Conservation (phyloP, 441 rosid genomes). For the Corymbia calophylla region DNA sequence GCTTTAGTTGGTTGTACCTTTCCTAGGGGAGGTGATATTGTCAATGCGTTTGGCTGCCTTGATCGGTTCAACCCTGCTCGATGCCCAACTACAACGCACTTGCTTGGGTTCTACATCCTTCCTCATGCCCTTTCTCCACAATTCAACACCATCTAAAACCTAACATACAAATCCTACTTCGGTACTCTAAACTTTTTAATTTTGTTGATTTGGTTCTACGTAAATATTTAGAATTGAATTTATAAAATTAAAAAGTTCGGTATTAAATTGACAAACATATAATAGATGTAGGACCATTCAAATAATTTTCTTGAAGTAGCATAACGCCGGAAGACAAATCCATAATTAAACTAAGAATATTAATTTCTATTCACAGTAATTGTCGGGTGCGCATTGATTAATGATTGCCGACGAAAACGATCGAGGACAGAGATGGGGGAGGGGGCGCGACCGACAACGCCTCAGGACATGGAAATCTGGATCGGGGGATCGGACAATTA, state of each 20-base stretch:
- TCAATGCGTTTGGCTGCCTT: background rate
- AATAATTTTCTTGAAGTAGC: background rate
- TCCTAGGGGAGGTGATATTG: background rate
- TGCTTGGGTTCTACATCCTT: background rate
- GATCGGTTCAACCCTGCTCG: background rate
- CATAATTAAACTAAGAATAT: background rate
- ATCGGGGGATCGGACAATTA: background rate
- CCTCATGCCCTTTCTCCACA: background rate
- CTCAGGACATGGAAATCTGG: background rate
- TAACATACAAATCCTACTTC: no score
- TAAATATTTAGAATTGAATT: fast-evolving
- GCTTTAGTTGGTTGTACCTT: background rate
- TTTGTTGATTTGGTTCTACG: no score
- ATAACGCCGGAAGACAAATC: background rate
- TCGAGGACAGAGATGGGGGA: background rate
- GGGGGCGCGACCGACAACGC: background rate
- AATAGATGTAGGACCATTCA: fast-evolving
- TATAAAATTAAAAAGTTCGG: background rate
- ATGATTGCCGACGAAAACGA: background rate
- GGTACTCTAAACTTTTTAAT: no score
- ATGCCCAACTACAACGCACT: background rate
- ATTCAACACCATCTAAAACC: background rate
- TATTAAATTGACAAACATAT: fast-evolving
- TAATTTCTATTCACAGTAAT: background rate
- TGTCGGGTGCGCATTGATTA: background rate